A percentile compares a stretch with the other conserved stretches of the same genome.
Conservation (phyloP, 1,284 basidiomycete genomes). For the Microbotryomycetes sp. region DNA sequence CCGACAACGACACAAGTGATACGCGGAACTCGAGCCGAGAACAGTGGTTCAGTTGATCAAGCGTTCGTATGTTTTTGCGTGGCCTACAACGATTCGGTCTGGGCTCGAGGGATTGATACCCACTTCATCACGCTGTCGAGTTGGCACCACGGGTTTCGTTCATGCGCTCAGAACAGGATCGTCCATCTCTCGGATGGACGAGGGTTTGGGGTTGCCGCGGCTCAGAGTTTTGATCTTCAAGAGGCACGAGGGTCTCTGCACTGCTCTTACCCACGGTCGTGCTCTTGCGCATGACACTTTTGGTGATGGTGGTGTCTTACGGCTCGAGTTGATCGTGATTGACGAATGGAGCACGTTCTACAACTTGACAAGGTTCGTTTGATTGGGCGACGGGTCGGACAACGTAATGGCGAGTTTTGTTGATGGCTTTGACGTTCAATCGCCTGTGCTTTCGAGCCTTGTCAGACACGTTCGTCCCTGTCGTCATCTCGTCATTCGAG, state of each 20-base stretch:
- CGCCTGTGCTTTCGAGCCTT: no score
- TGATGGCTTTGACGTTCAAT: no score
- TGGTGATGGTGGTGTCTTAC: no score
- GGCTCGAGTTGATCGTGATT: not conserved
- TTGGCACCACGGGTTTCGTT: not conserved
- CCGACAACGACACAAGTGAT: no score
- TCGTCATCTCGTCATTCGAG: no score
- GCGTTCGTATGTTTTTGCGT: no score
- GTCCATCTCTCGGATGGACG: not conserved
- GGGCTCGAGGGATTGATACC: not conserved
- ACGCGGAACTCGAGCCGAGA: no score
- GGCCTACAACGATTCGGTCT: not conserved
- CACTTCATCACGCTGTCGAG: not conserved
- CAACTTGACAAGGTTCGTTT: not conserved
- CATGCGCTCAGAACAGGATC: not conserved
- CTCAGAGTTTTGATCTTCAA: no score
- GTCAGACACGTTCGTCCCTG: no score
- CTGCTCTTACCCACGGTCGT: not conserved
- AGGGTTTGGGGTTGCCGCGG: not conserved
- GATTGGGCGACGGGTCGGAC: not conserved
- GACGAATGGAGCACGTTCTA: not conserved
- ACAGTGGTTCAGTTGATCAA: no score
- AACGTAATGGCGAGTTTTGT: not conserved
- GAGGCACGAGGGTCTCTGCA: no score
- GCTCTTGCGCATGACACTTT: not conserved